These are phyloP conservation scores for Cryphonectria parasitica DNA, from an alignment of 2,329 filamentous ascomycete species.

Conservation along the genomic window DNA sequence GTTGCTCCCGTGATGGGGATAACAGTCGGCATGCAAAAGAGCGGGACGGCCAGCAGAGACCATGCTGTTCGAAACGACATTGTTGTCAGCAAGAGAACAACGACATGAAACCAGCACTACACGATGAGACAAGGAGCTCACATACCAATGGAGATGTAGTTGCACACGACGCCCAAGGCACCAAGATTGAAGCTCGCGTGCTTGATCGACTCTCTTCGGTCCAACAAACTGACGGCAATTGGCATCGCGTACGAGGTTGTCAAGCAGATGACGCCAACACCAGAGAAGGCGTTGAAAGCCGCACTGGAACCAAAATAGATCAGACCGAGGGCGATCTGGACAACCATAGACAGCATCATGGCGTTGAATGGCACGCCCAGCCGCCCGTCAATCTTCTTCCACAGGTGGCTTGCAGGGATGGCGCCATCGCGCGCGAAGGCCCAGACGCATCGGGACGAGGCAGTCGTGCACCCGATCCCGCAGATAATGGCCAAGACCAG, in stretches of 20 bases:
- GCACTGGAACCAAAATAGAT: conserved; percentile 72
- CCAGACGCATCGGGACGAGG: conserved; percentile 69
- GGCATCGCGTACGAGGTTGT: conserved; percentile 71
- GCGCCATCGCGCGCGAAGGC: conserved; percentile 73
- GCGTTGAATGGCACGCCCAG: conserved; percentile 70
- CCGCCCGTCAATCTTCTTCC: conserved; percentile 64
- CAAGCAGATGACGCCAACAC: conserved; percentile 70
- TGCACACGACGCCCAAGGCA: conserved; percentile 62
- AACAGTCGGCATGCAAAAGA: conserved; percentile 73
- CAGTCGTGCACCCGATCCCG: conserved; percentile 71
- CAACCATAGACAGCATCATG: conserved; percentile 71
- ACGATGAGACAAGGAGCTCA: conserved; percentile 2
- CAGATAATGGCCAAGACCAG: conserved; percentile 69
- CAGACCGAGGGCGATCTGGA: conserved; percentile 66
- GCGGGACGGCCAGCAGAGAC: conserved; percentile 69
- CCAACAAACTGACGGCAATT: conserved; percentile 65
- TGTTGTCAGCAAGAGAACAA: conserved; percentile 35
- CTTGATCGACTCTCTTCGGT: conserved; percentile 62
- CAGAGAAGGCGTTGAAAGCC: conserved; percentile 75
- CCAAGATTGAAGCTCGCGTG: conserved; percentile 66
- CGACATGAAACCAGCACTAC: background rate
- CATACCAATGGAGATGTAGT: conserved; percentile 65
- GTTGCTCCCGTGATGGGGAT: conserved; percentile 61
- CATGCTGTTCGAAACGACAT: conserved; percentile 51
- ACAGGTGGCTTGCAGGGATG: conserved; percentile 64